These are phyloP conservation scores for Didymella exigua DNA, from an alignment of 2,329 filamentous ascomycete genomes.

Conservation along the genomic window DNA sequence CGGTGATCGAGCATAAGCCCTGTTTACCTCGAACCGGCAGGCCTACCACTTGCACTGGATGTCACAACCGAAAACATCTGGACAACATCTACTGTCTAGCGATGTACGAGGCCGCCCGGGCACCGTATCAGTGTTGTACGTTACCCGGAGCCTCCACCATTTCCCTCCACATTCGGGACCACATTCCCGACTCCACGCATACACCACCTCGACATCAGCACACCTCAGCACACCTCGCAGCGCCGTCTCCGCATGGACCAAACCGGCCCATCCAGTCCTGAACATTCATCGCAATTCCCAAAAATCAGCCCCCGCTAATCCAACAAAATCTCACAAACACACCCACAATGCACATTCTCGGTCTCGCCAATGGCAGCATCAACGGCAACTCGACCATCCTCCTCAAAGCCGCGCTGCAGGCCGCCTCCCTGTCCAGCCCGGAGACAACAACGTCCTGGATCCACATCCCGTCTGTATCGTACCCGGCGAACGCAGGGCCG, in stretches of 20 bases:
- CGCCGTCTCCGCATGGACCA: neutral
- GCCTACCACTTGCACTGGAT: no score
- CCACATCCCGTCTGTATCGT: conserved; percentile 13
- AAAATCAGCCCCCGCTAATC: no score
- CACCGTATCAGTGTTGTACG: neutral
- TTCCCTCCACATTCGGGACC: neutral
- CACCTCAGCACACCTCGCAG: neutral
- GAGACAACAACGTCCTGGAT: conserved; percentile 16
- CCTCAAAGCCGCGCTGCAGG: conserved; percentile 14
- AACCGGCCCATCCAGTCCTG: neutral
- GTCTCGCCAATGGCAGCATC: conserved; percentile 16
- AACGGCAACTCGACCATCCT: conserved; percentile 18
- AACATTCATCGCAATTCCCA: neutral
- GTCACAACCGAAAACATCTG: no score
- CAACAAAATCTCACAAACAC: neutral
- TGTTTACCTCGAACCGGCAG: no score
- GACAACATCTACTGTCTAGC: no score
- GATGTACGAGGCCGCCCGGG: neutral
- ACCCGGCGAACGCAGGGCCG: conserved; percentile 14
- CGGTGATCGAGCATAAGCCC: no score
- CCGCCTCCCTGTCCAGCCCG: neutral
- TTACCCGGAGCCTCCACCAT: neutral
- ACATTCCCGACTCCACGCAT: neutral
- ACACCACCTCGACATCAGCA: neutral
- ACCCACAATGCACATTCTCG: conserved; percentile 19